These are phyloP conservation scores for Catunica adiposa DNA, from an alignment of 2,329 filamentous ascomycete species.

Conservation along the genomic window DNA sequence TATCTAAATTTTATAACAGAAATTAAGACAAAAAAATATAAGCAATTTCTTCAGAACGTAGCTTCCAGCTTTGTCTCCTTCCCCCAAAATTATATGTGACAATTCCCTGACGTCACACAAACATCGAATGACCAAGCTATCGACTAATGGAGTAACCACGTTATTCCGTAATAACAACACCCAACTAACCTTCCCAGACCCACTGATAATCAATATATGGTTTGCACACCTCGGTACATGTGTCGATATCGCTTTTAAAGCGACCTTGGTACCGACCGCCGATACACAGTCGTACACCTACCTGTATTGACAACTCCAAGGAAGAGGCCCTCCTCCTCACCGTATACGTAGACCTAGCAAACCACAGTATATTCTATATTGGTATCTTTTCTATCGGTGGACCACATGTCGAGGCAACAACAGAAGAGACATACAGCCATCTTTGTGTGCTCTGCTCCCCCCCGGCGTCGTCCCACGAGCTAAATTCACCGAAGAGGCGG, in stretches of 20 bases:
- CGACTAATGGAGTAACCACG: background rate
- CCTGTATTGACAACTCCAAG: too few species aligned
- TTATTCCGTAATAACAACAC: background rate
- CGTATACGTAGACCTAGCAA: too few species aligned
- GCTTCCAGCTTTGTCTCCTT: too few species aligned
- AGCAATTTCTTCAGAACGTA: too few species aligned
- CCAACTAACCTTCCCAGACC: background rate
- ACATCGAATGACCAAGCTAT: background rate
- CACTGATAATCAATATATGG: background rate
- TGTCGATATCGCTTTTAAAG: too few species aligned
- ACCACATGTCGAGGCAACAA: background rate
- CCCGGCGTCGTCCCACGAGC: background rate
- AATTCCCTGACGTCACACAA: background rate
- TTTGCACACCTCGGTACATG: too few species aligned
- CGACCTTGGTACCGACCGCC: too few species aligned
- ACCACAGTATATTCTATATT: too few species aligned
- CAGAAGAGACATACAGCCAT: background rate
- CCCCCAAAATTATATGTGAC: background rate
- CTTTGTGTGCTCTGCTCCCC: background rate
- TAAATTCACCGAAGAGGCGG: slow-evolving; percentile 1
- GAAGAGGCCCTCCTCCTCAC: too few species aligned
- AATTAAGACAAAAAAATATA: too few species aligned
- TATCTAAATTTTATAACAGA: too few species aligned
- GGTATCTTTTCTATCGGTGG: background rate
- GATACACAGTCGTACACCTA: too few species aligned